Evolutionary conservation across 805 yeast species (phyloP), one percentile per base, ranked within the genome.

Genomic region (Teunomyces stri): DNA sequence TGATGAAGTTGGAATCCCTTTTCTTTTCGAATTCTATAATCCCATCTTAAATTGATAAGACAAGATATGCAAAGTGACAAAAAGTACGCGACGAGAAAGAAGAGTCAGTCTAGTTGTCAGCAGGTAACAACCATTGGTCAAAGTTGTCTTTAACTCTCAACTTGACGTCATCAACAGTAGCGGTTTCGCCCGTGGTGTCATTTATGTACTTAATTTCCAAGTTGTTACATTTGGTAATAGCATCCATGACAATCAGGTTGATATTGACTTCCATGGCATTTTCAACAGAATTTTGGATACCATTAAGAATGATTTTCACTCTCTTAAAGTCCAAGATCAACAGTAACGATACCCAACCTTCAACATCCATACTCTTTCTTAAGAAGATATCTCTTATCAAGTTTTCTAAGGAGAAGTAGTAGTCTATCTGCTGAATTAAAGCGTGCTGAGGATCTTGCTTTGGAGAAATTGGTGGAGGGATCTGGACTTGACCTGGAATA

Each of bases 371-470:
- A 59, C 87, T 87, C 54, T 81, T 79, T 67, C 96, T 82, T 68
- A 94, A 75, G 63, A 70, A 92, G 44, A 84, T 72, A 69, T 94
- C 99, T 69, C 89, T 87, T 57, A 85, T 74, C 68, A 94, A 76
- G 68, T 94, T 94, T 58, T 89, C 96, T 43, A 84, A 75, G 27
- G 95, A 85, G 70, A 94, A 87, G 68, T 94, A 94, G 74, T 94
- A 94, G 62, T 89, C 94, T 44, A 92, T 73, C 74, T 91, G 98
- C 49, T 69, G 65, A 52, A 62, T 64, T 55, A 72, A 72, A 31
- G 78, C 78, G 53, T 66, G 66, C 49, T 63, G 65, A 27, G 76
- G 78, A 49, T 71, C 72, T 56, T 72, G 76, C 56, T 72, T 69
- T 16, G 76, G 76, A 41, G 75, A 70, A 52, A 72, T 72, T 45